phyloP scores from a whole-genome alignment of 1,139 yeast genomes.

The Petasospora rhodanensis region DNA sequence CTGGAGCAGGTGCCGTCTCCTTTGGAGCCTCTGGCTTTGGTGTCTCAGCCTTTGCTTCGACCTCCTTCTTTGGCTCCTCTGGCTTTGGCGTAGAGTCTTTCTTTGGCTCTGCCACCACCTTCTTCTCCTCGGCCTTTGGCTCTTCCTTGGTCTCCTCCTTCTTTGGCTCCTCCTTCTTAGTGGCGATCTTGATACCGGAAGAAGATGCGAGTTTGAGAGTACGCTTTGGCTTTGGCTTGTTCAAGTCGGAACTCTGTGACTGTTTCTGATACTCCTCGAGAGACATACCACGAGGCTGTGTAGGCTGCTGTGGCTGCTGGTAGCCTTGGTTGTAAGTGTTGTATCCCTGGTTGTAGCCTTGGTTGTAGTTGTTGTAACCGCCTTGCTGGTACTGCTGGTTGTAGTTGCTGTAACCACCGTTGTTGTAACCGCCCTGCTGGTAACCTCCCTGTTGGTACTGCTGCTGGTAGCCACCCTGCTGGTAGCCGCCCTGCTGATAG shows the following conservation, averaged over 20 bases:
- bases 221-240: conserved; percentile 38
- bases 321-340: conserved; percentile 6
- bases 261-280: conserved; percentile 75
- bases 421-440: conserved; percentile 12
- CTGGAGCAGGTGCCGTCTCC: conserved; percentile 5
- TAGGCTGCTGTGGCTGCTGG: conserved; percentile 24
- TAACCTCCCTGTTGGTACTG: conserved; percentile 20
- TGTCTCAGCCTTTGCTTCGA: conserved; percentile 17
- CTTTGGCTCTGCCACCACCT: conserved; percentile 19
- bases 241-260: conserved; percentile 29
- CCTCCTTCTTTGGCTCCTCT: conserved; percentile 12
- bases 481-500: conserved; percentile 13
- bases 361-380: conserved; percentile 16
- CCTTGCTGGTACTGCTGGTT: conserved; percentile 10
- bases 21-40: conserved; percentile 7
- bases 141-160: conserved; percentile 20
- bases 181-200: conserved; percentile 65
- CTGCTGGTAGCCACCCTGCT: conserved; percentile 25
- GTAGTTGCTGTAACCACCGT: conserved; percentile 14
- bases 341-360: conserved; percentile 20
- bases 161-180: conserved; percentile 32
- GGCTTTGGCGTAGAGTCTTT: conserved; percentile 13
- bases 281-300: conserved; percentile 64
- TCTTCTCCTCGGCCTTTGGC: conserved; percentile 12
- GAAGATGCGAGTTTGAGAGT: conserved; percentile 64